A percentile compares a stretch with the other conserved stretches of the same genome.
Conservation (phyloP, 345 rosid species). For the Bretschneidera sinensis region DNA sequence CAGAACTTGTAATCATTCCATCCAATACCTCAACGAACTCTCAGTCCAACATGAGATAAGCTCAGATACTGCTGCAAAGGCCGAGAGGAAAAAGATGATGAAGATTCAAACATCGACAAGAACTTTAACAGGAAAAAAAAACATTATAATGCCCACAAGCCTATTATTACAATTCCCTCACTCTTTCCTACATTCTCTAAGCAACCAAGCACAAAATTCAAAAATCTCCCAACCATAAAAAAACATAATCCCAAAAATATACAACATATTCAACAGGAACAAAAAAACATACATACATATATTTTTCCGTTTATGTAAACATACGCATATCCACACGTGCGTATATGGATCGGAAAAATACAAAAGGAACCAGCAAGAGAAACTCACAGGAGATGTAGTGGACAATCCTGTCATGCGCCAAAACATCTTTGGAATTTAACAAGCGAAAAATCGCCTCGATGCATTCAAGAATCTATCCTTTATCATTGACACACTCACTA, state of each 20-base stretch:
- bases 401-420: conserved; percentile 96
- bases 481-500: no score
- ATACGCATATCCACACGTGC: neutral
- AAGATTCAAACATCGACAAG: neutral
- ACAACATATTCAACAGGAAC: conserved; percentile 4
- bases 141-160: neutral
- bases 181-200: conserved; percentile 5
- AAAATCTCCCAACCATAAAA: neutral
- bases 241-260: neutral
- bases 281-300: conserved; percentile 9
- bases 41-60: neutral
- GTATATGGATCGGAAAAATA: conserved; percentile 12
- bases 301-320: no score
- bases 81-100: neutral
- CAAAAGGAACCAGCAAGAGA: neutral
- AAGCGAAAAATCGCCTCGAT: conserved; percentile 21
- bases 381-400: conserved; percentile 87
- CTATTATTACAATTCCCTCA: conserved; percentile 4
- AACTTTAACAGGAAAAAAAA: neutral
- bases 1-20: neutral
- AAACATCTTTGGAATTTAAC: conserved; percentile 50
- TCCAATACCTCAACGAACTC: neutral
- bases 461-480: no score
- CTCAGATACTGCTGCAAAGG: neutral
- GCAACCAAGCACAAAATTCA: conserved; percentile 18